Base-by-base conservation (phyloP, 1,284 basidiomycete species). In the Leccinum griseonigrum region DNA sequence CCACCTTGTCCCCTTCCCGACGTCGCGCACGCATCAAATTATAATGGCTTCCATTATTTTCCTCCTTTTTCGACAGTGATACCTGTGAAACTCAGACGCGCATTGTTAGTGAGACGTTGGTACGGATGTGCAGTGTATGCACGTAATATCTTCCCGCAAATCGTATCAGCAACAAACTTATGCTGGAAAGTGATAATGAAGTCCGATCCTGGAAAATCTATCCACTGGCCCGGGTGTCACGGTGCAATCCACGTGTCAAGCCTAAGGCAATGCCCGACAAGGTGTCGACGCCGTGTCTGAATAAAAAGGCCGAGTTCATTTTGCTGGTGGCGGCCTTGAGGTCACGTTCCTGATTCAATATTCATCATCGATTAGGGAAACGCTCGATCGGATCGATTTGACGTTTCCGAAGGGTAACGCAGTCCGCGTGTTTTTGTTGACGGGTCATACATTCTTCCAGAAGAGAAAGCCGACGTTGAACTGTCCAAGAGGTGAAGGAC, bases 341-440 rank as follows among this genome's bases (percentile, higher is more conserved):
- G 43, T 22, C n/a, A 43, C 11, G 18, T 46, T 46, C 43, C 43
- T 46, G 43, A 46, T 46, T 6, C 43, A 46, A 6, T 7, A 7
- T 6, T 31, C 38, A 40, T 46, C 43, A 46, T 22, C 18, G 43
- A 46, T 22, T 46, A 46, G 43, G 92, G 58, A 98, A 98, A 78
- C 93, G 97, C 69, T 86, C 98, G 61, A 95, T 98, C 64, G 92
- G 94, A 29, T 88, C 91, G 1, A 97, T 98, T 69, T 97, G 52
- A 95, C 95, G 0, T 77, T 98, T 32, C 92, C 95, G 0, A 97
- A 97, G 75, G 96, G 95, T 92, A 11, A 94, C 94, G 0, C 85
- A 85, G 66, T 81, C 83, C 36, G 77, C 78, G 7, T 75, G 14
- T 6, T 50, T 31, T 51, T 59, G 28, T 71, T 95, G 94, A 74